Percentiles rank a stretch among this genome's conserved stretches.
Conservation (phyloP, 140 eudicot species). For the Flaveria floridana region DNA sequence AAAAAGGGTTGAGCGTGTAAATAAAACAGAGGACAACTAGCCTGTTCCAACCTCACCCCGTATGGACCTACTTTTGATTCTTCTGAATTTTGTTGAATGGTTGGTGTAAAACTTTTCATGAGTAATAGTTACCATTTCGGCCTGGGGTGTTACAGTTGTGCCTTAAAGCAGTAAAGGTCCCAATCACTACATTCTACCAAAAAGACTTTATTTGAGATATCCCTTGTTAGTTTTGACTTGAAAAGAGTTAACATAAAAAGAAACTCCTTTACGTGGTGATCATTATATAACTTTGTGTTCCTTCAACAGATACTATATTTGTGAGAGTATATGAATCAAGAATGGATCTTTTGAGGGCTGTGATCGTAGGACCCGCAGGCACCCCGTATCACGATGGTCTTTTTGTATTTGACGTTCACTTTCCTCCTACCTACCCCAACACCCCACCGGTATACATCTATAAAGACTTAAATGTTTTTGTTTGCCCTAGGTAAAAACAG, state of each 20-base stretch:
- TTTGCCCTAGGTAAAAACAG: not conserved
- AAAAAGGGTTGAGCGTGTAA: not conserved
- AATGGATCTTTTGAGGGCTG: constrained; percentile 83
- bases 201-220: not conserved
- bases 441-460: constrained; percentile 56
- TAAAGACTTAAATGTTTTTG: not conserved
- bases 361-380: constrained; percentile 69
- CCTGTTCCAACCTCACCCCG: not conserved
- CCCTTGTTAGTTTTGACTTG: not conserved
- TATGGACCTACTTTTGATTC: not conserved
- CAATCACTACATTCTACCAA: not conserved
- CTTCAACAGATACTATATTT: constrained; percentile 43
- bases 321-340: constrained; percentile 70
- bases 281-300: not conserved
- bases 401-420: constrained; percentile 61
- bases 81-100: not conserved
- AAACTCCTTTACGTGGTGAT: not conserved
- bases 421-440: constrained; percentile 59
- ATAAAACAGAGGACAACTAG: not conserved
- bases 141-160: not conserved
- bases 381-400: constrained; percentile 86
- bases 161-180: not conserved
- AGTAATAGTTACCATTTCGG: not conserved
- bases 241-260: not conserved
- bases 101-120: no score